Evolutionary conservation across 257 asterid genomes (phyloP), one percentile per base, ranked within the genome.

Genomic region (Nicotiana undulata): DNA sequence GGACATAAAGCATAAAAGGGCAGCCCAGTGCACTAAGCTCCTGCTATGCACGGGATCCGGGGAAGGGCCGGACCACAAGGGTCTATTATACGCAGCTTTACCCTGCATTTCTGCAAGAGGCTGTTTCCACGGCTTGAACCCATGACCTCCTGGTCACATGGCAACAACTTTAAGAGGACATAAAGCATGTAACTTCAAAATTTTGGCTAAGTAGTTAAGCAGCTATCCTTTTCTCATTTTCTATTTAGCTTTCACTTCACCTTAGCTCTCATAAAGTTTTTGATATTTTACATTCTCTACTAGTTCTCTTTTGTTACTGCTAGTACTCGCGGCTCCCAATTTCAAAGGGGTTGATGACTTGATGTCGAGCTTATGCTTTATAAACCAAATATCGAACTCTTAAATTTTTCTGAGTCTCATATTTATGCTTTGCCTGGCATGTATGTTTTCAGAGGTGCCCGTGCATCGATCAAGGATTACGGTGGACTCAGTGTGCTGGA

Each of bases 401-500:
- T 46, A 22, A 7, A 12, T 13, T 72, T 59, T 37, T 24, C 1
- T 3, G 8, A 44, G 16, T 15, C 78, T 72, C 61, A 6, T 37
- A 37, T 37, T 44, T 72, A 72, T 46, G 44, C 2, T 74, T 44
- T 49, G 32, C 61, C 16, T 74, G 37, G 15, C 11, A 11, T 49
- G 40, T 74, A 46, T 49, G 66, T 75, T 24, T 81, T 20, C 91
- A 93, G 99, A 86, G 99, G 99, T 82, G 99, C 98, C 40, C 89
- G 93, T 16, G 92, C 92, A 40, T 92, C 96, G 29, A 82, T 93
- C 77, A 91, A 85, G 87, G 99, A 95, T 85, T 92, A 85, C 74
- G 97, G 92, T 72, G 98, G 98, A 76, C 87, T 89, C 67, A 89
- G 87, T 65, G 86, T 94, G 51, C 85, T 95, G 82, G 99, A 95